Conservation (phyloP, 352 stramenopile genomes). For the Globisporangium alternatum region DNA sequence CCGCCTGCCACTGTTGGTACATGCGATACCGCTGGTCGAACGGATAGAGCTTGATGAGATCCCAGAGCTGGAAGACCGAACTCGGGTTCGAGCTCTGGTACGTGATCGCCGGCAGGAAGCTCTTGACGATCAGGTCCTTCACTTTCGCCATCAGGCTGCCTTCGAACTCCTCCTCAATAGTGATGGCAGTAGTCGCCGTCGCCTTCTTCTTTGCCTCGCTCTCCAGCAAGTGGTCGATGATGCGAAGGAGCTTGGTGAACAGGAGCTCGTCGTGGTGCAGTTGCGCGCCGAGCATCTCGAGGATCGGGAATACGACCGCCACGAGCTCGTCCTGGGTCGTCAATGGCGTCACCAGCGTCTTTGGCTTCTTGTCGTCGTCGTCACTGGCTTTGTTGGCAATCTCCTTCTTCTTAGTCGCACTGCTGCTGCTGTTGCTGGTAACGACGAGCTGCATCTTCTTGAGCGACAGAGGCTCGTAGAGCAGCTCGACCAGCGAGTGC, state of each 20-base stretch:
- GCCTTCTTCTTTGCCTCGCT: conserved; percentile 24
- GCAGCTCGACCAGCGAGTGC: conserved; percentile 49
- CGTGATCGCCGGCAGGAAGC: conserved; percentile 73
- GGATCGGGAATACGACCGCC: conserved; percentile 45
- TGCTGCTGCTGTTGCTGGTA: not conserved
- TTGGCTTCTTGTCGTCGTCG: not conserved
- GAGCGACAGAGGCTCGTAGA: conserved; percentile 61
- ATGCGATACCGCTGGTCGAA: conserved; percentile 80
- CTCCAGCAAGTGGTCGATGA: conserved; percentile 52
- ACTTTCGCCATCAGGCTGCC: conserved; percentile 26
- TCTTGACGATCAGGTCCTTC: conserved; percentile 53
- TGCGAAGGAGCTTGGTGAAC: conserved; percentile 70
- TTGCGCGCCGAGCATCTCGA: conserved; percentile 63
- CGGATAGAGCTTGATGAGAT: conserved; percentile 70
- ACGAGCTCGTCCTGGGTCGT: conserved; percentile 43
- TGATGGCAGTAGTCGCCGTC: not conserved
- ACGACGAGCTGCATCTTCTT: conserved; percentile 39
- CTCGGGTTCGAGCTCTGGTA: conserved; percentile 75
- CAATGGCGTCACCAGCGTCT: conserved; percentile 33
- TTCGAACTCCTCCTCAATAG: conserved; percentile 3
- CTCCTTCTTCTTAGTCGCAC: conserved; percentile 2
- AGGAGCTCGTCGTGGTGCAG: conserved; percentile 70
- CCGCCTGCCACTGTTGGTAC: conserved; percentile 75
- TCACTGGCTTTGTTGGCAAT: not conserved
- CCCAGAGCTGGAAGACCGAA: conserved; percentile 78